A percentile compares a stretch with the other conserved stretches of the same genome.
phyloP scores from a whole-genome alignment of 352 stramenopile genomes.

The Globisporangium rhizosaccharum region DNA sequence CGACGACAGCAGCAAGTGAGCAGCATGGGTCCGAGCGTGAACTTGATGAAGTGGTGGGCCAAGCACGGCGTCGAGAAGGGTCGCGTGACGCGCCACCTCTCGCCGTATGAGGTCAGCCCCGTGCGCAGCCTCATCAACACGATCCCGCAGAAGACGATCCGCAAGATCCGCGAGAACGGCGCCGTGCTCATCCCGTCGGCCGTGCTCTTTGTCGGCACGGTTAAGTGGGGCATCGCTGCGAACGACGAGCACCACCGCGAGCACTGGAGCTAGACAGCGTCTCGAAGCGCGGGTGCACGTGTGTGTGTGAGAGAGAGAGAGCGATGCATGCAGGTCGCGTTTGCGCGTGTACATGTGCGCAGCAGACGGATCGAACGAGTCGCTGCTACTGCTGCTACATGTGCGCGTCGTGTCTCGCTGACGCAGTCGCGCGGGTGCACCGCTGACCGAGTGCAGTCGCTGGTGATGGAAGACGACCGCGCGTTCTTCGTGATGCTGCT shows the following conservation, averaged over 20 bases:
- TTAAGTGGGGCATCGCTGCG: slow-evolving; percentile 64
- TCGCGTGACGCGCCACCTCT: slow-evolving; percentile 64
- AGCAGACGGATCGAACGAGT: not conserved
- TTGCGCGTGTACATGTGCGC: not conserved
- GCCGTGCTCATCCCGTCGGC: slow-evolving; percentile 58
- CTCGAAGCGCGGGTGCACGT: not conserved
- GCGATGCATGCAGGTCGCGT: too few relatives aligned
- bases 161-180: slow-evolving; percentile 81
- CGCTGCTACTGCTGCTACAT: too few relatives aligned
- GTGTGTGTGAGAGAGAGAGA: not conserved
- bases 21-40: slow-evolving; percentile 36
- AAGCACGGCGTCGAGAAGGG: slow-evolving; percentile 63
- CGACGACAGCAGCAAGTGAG: slow-evolving; percentile 3
- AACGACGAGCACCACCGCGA: slow-evolving; percentile 78
- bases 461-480: too few relatives aligned
- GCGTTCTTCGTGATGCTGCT: too few relatives aligned
- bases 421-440: too few relatives aligned
- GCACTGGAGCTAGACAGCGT: slow-evolving; percentile 61
- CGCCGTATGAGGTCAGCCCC: slow-evolving; percentile 60
- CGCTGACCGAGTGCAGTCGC: too few relatives aligned
- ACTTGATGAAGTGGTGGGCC: slow-evolving; percentile 67
- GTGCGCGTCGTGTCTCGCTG: too few relatives aligned
- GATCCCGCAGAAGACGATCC: slow-evolving; percentile 68
- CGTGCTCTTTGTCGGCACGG: slow-evolving; percentile 56
- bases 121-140: slow-evolving; percentile 65